Conservation (phyloP, 768 basidiomycete species). For the Hydnomerulius pinastri region DNA sequence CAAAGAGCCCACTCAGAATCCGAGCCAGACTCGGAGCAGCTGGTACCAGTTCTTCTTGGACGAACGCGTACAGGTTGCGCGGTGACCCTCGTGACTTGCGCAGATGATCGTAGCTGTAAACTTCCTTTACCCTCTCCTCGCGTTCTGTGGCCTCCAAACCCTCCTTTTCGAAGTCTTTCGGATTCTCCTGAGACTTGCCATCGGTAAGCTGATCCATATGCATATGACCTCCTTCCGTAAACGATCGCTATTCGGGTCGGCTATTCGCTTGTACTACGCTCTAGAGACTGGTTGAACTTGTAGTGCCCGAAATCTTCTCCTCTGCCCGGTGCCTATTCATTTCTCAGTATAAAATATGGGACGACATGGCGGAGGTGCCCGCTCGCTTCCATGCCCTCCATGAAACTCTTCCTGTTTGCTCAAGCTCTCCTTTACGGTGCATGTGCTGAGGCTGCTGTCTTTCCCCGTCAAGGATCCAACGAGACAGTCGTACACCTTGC, state of each 20-base stretch:
- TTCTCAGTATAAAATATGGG: neutral
- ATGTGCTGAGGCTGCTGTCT: constrained; percentile 10
- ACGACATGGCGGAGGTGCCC: neutral
- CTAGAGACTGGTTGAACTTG: no score
- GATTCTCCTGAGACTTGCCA: neutral
- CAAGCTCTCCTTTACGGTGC: neutral
- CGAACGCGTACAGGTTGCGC: neutral
- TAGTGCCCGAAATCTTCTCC: neutral
- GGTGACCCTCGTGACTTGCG: neutral
- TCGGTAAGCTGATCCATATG: constrained; percentile 12
- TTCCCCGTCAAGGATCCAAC: constrained; percentile 13
- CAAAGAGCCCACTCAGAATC: neutral
- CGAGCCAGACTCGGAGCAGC: neutral
- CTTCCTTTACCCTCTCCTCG: constrained; percentile 21
- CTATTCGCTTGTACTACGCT: neutral
- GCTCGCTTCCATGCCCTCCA: neutral
- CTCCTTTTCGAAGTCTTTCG: constrained; percentile 9
- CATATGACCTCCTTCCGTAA: neutral
- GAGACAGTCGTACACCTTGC: constrained; percentile 41
- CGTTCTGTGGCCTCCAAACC: constrained; percentile 18
- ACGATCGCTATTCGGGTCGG: neutral
- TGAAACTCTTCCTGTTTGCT: neutral
- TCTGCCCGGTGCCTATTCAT: neutral
- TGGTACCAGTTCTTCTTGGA: neutral
- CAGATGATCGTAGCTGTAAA: constrained; percentile 27